Base-by-base conservation (phyloP, 306 rosid species). In the Pyrus communis region DNA sequence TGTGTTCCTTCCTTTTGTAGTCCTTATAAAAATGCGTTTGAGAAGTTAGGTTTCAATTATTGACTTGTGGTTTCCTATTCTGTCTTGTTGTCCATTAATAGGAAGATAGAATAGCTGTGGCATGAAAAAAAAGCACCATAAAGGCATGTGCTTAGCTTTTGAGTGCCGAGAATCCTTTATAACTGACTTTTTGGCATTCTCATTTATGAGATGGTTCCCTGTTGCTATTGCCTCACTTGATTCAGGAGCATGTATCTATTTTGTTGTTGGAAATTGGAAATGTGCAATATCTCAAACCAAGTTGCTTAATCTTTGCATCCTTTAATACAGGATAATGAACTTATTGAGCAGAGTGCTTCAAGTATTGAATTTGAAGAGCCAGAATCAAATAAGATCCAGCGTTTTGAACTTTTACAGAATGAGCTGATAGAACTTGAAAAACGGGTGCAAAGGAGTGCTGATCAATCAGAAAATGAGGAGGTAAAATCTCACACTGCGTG, bases 351-450 rank as follows among this genome's bases (percentile, higher is more conserved):
- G 77, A 77, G 87, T 78, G 79, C 84, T 69, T 81, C 95, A 75
- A 87, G 77, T 66, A 63, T 81, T 15, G 86, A 80, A 81, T 69
- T 69, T 74, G 84, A 69, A 54, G 90, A 82, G 67, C 80, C 85
- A 38, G 92, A 91, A 80, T 80, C 89, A 73, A 88, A 80, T 84
- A 96, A 91, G 83, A 85, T 96, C 76, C 89, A 35, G 31, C 97
- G 98, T 66, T 91, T 96, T 84, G 99, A 96, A 84, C 87, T 83
- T 78, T 70, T 91, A 49, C 85, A 96, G 74, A 89, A 85, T 80
- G 98, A 96, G 85, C 90, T 96, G 75, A 86, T 87, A 62, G 93
- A 96, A 82, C 96, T 96, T 79, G 99, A 92, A 86, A 81, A 87
- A 51, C 88, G 96, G 85, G 98, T 90, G 67, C 91, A 91, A 83